Evolutionary conservation across 805 yeast genomes (phyloP).

Genomic region (Starmerella floris): DNA sequence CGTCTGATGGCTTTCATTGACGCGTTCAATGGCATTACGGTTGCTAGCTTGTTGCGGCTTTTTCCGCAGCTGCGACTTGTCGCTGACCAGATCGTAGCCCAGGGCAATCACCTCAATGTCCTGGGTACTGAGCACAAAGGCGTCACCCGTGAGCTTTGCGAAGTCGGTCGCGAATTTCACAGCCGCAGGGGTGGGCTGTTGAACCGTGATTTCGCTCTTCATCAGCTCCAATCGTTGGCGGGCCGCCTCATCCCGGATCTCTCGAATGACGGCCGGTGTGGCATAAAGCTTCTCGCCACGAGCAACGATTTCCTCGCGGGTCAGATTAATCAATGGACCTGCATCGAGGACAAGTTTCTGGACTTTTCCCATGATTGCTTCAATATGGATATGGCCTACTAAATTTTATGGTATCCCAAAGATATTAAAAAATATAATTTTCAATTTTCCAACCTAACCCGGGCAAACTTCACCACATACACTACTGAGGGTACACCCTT

Average conservation of each 20-base stretch:
- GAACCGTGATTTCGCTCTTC: slow-evolving; percentile 54
- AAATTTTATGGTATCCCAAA: no score
- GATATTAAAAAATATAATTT: no score
- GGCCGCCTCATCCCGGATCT: slow-evolving; percentile 75
- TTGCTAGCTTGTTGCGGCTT: slow-evolving; percentile 14
- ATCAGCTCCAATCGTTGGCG: slow-evolving; percentile 67
- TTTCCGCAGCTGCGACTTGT: slow-evolving; percentile 15
- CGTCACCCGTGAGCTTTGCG: slow-evolving; percentile 85
- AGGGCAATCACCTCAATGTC: slow-evolving; percentile 89
- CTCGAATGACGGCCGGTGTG: slow-evolving; percentile 81
- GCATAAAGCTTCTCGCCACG: slow-evolving; percentile 66
- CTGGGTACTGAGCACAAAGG: slow-evolving; percentile 68
- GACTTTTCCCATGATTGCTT: slow-evolving; percentile 20
- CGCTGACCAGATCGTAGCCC: slow-evolving; percentile 53
- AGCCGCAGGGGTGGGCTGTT: slow-evolving; percentile 62
- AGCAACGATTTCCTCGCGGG: slow-evolving; percentile 57
- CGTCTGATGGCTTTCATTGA: neutral
- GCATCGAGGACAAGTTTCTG: slow-evolving; percentile 74
- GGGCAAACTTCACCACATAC: neutral
- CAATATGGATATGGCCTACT: no score
- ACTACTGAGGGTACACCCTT: neutral
- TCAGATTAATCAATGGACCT: slow-evolving; percentile 80
- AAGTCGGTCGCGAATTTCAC: slow-evolving; percentile 59
- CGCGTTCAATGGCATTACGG: slow-evolving; percentile 9
- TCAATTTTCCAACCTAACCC: neutral